Evolutionary conservation across 2,329 filamentous ascomycete genomes (phyloP), one percentile per base, ranked within the genome.

Genomic region (Hypoxylon sp.): DNA sequence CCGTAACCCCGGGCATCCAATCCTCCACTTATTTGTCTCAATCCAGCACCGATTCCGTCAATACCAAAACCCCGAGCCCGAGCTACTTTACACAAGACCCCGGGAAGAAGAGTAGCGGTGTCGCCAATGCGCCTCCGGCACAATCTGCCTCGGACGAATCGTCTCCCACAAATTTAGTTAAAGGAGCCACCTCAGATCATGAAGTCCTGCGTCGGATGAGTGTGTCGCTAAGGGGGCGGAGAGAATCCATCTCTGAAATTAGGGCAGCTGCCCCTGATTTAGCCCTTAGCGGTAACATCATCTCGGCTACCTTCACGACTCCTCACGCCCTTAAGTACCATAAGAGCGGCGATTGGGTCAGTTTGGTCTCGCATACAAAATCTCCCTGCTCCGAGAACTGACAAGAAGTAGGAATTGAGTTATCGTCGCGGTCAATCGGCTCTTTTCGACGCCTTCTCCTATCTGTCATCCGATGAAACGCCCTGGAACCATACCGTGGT

Each of bases 401-500:
- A 74, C 44, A 10, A 5, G 5, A 21, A 59, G 24, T 70, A 95
- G 93, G 89, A 92, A 77, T 83, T 98, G 61, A 89, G 88, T 74
- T 85, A 89, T 67, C 92, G 94, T 27, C 91, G 92, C 67, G 95
- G 95, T 61, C 95, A 94, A 65, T 98, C 95, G 11, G 94, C 95
- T 15, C 87, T 98, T 35, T 97, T 97, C 81, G 94, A 98, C 79
- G 94, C 94, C 8, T 94, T 98, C 76, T 88, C 91, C 62, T 91
- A 97, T 80, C 89, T 98, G 48, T 93, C 94, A 2, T 97, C 94
- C n/a, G 86, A 91, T 62, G 87, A 92, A 47, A 91, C 91, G 1
- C 90, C 91, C 19, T 98, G 94, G 94, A 93, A 94, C 75, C 95
- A 98, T 82, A 96, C 91, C 0, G 87, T 98, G 5, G 92, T 98